A percentile compares a stretch with the other conserved stretches of the same genome.
These are phyloP conservation scores for Rubus idaeus DNA, from an alignment of 306 rosid species.

Conservation along the genomic window DNA sequence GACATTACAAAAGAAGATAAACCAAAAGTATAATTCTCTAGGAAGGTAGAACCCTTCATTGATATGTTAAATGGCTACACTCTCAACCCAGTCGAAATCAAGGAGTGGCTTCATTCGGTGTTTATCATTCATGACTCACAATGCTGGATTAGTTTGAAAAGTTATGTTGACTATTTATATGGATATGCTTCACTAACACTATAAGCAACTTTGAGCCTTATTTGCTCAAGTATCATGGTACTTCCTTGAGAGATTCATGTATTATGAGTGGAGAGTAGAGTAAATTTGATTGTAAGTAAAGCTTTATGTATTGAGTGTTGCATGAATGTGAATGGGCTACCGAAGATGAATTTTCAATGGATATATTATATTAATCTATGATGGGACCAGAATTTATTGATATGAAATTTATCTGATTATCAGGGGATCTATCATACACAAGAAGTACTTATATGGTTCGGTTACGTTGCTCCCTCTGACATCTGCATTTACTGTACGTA, in stretches of 20 bases:
- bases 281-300: not conserved
- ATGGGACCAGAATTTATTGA: not conserved
- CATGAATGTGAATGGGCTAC: slow-evolving; percentile 5
- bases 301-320: slow-evolving; percentile 1
- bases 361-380: not conserved
- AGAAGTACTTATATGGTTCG: slow-evolving; percentile 74
- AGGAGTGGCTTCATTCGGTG: not conserved
- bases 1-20: not conserved
- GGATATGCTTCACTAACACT: not conserved
- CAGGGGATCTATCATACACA: slow-evolving; percentile 83
- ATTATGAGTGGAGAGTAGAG: not conserved
- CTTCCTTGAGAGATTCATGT: not conserved
- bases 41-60: not conserved
- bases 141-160: not conserved
- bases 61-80: not conserved
- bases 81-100: not conserved
- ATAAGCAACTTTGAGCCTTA: not conserved
- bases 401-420: slow-evolving; percentile 29
- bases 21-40: not conserved
- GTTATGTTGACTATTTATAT: not conserved
- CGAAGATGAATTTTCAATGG: not conserved
- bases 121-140: slow-evolving; percentile 1
- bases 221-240: not conserved
- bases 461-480: slow-evolving; percentile 72
- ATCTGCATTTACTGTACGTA: slow-evolving; percentile 65